Evolutionary conservation across 208 protist species (phyloP).

Genomic region (Lotmaria passim): DNA sequence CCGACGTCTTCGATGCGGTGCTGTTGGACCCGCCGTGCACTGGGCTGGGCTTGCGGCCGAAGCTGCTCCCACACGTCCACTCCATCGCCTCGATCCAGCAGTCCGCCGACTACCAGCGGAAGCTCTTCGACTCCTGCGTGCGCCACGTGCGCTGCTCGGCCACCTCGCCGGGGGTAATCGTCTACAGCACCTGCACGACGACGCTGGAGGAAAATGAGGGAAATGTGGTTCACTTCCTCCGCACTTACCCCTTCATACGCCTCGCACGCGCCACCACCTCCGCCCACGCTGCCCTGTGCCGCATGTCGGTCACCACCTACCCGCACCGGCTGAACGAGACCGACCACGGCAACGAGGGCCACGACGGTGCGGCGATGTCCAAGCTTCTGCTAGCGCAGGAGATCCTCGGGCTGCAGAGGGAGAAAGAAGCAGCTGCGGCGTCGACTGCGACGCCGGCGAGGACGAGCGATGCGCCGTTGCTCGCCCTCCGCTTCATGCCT

Average conservation of each 20-base stretch:
- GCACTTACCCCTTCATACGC: constrained; percentile 41
- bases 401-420: constrained; percentile 33
- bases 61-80: constrained; percentile 54
- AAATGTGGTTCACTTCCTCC: constrained; percentile 64
- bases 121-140: constrained; percentile 69
- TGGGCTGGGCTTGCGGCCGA: constrained; percentile 75
- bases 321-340: not conserved
- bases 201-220: constrained; percentile 85
- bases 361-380: not conserved
- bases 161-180: constrained; percentile 35
- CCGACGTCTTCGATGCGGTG: constrained; percentile 57
- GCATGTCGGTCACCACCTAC: constrained; percentile 20
- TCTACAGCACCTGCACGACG: constrained; percentile 79
- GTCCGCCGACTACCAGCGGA: constrained; percentile 76
- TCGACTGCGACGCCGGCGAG: not conserved
- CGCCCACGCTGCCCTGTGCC: constrained; percentile 40
- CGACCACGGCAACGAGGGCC: no score
- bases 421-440: constrained; percentile 21
- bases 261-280: constrained; percentile 48
- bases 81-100: constrained; percentile 35
- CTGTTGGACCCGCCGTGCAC: constrained; percentile 90
- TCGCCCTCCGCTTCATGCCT: constrained; percentile 67
- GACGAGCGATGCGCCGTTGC: constrained; percentile 27
- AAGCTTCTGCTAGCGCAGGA: constrained; percentile 32
- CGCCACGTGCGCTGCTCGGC: constrained; percentile 35